Percentiles rank a stretch among this genome's conserved stretches.
These are phyloP conservation scores for Botrytis aclada DNA, from an alignment of 2,329 filamentous ascomycete genomes.

Conservation along the genomic window DNA sequence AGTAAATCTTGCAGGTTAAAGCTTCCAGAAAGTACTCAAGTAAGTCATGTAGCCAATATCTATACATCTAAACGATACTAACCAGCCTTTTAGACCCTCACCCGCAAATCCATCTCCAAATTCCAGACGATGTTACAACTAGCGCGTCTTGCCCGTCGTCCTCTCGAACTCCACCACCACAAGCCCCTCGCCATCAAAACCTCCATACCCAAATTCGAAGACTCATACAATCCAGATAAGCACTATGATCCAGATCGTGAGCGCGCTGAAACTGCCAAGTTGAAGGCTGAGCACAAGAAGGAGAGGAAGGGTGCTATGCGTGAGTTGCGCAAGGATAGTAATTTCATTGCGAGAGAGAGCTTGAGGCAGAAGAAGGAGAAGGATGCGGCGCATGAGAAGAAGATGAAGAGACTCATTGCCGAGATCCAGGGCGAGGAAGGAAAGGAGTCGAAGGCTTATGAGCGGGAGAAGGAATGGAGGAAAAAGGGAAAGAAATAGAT, in stretches of 20 bases:
- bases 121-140: constrained; percentile 56
- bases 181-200: constrained; percentile 82
- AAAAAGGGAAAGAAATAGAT: constrained; percentile 57
- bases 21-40: constrained; percentile 42
- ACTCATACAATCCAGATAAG: constrained; percentile 87
- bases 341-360: constrained; percentile 88
- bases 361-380: constrained; percentile 88
- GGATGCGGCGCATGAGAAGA: constrained; percentile 93
- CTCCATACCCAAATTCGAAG: constrained; percentile 91
- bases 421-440: constrained; percentile 97
- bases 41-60: constrained; percentile 21
- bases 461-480: constrained; percentile 75
- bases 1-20: constrained; percentile 51
- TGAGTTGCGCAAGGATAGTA: constrained; percentile 91
- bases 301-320: constrained; percentile 92
- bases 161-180: constrained; percentile 87
- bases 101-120: constrained; percentile 38
- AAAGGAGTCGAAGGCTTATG: constrained; percentile 80
- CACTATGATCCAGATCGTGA: constrained; percentile 97
- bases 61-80: background rate
- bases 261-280: constrained; percentile 77
- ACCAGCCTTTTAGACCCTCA: constrained; percentile 24
- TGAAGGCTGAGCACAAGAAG: constrained; percentile 56
- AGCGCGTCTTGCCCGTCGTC: constrained; percentile 65
- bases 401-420: constrained; percentile 85